A percentile compares a stretch with the other conserved stretches of the same genome.
These are phyloP conservation scores for Porcisia hertigi DNA, from an alignment of 208 protist genomes.

Conservation along the genomic window DNA sequence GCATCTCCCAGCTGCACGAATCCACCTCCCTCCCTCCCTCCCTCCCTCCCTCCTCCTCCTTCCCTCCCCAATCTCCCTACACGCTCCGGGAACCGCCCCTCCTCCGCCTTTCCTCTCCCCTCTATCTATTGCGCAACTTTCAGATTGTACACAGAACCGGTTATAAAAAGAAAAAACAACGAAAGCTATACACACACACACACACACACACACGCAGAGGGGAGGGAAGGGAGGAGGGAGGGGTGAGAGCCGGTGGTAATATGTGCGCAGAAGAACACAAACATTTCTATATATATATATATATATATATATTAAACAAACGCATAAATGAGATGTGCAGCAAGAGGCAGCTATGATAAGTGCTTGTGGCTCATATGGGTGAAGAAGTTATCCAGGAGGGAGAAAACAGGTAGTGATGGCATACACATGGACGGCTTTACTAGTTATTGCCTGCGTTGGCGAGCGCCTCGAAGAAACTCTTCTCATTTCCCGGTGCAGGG, in stretches of 20 bases:
- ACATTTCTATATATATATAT: no score
- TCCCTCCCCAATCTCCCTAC: no score
- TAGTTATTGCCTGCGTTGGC: constrained; percentile 34
- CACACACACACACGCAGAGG: neutral
- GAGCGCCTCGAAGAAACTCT: constrained; percentile 76
- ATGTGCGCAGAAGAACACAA: no score
- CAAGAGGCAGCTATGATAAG: no score
- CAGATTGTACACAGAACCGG: no score
- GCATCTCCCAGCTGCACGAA: neutral
- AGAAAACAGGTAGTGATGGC: neutral
- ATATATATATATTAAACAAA: no score
- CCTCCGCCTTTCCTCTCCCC: neutral
- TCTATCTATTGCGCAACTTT: neutral
- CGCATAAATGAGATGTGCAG: no score
- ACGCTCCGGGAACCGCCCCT: neutral
- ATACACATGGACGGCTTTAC: neutral
- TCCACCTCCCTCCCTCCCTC: neutral
- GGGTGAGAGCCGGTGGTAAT: no score
- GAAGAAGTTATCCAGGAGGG: neutral
- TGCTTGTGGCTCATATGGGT: neutral
- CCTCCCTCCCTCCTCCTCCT: neutral
- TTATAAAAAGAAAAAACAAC: no score
- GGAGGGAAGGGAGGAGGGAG: no score
- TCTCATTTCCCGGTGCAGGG: constrained; percentile 81
- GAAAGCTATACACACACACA: neutral